These are phyloP conservation scores for Scheffersomyces parashehatae DNA, from an alignment of 1,139 yeast species.

Conservation along the genomic window DNA sequence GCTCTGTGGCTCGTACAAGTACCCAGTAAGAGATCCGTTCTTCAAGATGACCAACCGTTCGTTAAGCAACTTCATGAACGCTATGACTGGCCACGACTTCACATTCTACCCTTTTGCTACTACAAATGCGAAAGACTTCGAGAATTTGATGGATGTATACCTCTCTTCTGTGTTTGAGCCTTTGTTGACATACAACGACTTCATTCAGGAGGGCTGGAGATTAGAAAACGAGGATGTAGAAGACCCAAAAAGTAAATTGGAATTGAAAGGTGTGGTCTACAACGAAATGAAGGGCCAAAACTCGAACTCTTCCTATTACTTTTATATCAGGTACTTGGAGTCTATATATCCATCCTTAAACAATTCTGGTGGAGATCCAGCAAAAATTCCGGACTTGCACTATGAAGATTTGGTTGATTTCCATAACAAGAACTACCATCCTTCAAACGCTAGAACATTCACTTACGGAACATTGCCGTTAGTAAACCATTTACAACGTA, in stretches of 20 bases:
- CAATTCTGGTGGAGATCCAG: conserved; percentile 96
- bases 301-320: conserved; percentile 83
- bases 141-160: conserved; percentile 84
- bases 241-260: conserved; percentile 60
- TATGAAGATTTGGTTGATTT: conserved; percentile 77
- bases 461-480: conserved; percentile 84
- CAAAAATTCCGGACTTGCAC: conserved; percentile 66
- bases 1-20: conserved; percentile 85
- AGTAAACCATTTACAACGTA: conserved; percentile 56
- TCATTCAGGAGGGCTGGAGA: conserved; percentile 98
- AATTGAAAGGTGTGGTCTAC: conserved; percentile 92
- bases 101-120: conserved; percentile 97
- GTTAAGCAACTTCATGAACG: conserved; percentile 94
- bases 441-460: conserved; percentile 83
- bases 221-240: conserved; percentile 68
- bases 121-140: conserved; percentile 78
- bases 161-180: conserved; percentile 88
- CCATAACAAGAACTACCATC: conserved; percentile 78
- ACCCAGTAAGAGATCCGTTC: conserved; percentile 95
- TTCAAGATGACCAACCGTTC: conserved; percentile 92
- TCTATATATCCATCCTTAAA: conserved; percentile 81
- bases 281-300: conserved; percentile 99
- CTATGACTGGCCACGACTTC: conserved; percentile 97
- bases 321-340: conserved; percentile 81
- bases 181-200: conserved; percentile 73